Conservation (phyloP, 495 filamentous ascomycete species). For the Viridothelium virens region DNA sequence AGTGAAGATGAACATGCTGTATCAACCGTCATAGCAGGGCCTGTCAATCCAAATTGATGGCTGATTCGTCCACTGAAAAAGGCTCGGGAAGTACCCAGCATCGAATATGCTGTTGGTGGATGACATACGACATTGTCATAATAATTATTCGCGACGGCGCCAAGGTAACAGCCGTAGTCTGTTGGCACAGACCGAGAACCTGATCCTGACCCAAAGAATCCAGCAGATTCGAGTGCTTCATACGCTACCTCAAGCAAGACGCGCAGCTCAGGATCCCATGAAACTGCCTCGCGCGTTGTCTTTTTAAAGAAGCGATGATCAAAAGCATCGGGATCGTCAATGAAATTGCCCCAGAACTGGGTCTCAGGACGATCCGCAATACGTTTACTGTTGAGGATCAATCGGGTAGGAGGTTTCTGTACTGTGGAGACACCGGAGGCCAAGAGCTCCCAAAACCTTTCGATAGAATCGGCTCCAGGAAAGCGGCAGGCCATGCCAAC, state of each 20-base stretch:
- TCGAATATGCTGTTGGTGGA: neutral
- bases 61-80: conserved; percentile 31
- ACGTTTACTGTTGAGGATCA: neutral
- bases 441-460: neutral
- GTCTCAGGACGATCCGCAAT: neutral
- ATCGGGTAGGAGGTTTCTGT: neutral
- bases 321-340: conserved; percentile 26
- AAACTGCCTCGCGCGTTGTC: conserved; percentile 36
- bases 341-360: neutral
- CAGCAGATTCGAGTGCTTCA: conserved; percentile 38
- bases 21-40: conserved; percentile 18
- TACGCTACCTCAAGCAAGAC: conserved; percentile 34
- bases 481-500: neutral
- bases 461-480: neutral
- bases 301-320: conserved; percentile 40
- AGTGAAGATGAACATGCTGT: conserved; percentile 35
- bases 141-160: neutral
- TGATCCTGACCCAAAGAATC: conserved; percentile 25
- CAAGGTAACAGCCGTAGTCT: neutral
- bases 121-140: neutral
- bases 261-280: conserved; percentile 35
- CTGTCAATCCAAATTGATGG: conserved; percentile 16
- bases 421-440: neutral
- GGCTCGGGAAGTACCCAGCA: conserved; percentile 12
- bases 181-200: conserved; percentile 18